These are phyloP conservation scores for Apiospora arundinis DNA, from an alignment of 2,329 filamentous ascomycete genomes.

Conservation along the genomic window DNA sequence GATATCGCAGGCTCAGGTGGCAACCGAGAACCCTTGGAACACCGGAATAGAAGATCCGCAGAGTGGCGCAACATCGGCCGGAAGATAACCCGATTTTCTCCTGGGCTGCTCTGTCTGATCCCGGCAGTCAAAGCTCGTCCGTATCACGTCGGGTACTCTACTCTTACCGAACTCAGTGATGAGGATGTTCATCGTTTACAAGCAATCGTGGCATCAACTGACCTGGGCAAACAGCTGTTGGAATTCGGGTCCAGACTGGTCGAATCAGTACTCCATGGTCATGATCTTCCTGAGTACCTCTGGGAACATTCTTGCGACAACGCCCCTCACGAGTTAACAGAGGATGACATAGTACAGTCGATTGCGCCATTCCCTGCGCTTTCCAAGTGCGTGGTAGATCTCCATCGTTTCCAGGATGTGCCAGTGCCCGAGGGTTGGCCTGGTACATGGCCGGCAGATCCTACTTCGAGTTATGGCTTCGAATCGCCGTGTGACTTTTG, in stretches of 20 bases:
- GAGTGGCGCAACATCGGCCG: too few relatives aligned
- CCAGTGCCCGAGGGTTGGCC: not conserved
- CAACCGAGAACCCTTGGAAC: not conserved
- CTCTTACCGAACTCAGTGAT: not conserved
- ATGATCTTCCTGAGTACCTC: not conserved
- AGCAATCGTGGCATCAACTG: not conserved
- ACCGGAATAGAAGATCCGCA: not conserved
- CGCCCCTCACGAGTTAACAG: not conserved
- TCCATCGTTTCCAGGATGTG: not conserved
- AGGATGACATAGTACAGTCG: not conserved
- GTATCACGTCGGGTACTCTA: constrained; percentile 1
- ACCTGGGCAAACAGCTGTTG: constrained; percentile 2
- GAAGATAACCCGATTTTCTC: too few relatives aligned
- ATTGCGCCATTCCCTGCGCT: not conserved
- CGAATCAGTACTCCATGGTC: not conserved
- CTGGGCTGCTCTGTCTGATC: too few relatives aligned
- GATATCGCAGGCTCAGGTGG: not conserved
- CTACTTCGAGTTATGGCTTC: not conserved
- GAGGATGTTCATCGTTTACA: not conserved
- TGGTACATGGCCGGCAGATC: not conserved
- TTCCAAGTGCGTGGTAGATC: not conserved
- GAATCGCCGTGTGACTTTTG: not conserved
- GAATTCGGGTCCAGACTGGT: constrained; percentile 6
- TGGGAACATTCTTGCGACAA: not conserved
- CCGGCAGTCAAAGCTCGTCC: not conserved